Percentiles rank a stretch among this genome's conserved stretches.
Evolutionary conservation across 2,329 filamentous ascomycete genomes (phyloP).

Genomic region (Cordyceps tenuipes): DNA sequence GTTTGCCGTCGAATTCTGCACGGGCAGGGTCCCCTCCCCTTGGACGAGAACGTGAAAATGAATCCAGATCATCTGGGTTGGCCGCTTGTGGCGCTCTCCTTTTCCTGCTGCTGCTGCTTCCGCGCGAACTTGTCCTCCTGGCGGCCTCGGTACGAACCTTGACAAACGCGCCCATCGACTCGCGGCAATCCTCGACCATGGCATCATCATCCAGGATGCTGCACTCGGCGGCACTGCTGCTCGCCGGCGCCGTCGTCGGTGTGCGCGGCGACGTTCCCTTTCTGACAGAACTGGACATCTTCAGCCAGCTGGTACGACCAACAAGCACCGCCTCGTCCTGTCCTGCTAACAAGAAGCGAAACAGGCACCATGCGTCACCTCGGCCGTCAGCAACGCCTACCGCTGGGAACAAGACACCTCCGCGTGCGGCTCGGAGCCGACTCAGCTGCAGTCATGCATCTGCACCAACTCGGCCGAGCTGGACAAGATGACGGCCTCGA

Average conservation of each 20-base stretch:
- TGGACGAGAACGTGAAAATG: not conserved
- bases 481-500: conserved; percentile 16
- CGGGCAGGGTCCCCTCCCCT: not conserved
- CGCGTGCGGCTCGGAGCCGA: conserved; percentile 29
- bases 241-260: not conserved
- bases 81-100: not conserved
- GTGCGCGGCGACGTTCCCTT: conserved; percentile 21
- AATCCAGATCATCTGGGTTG: not conserved
- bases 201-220: not conserved
- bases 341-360: not conserved
- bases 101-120: not conserved
- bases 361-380: conserved; percentile 38
- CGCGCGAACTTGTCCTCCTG: not conserved
- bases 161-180: not conserved
- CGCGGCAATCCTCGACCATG: not conserved
- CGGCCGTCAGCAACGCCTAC: conserved; percentile 32
- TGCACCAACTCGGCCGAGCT: conserved; percentile 36
- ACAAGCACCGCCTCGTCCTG: not conserved
- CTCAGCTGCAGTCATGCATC: conserved; percentile 38
- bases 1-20: not conserved
- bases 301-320: conserved; percentile 24
- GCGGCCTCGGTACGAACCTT: too few species aligned
- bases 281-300: conserved; percentile 29
- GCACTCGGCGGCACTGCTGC: not conserved
- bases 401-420: conserved; percentile 27